These are phyloP conservation scores for Kazachstania sp. DNA, from an alignment of 1,139 yeast genomes.

Conservation along the genomic window DNA sequence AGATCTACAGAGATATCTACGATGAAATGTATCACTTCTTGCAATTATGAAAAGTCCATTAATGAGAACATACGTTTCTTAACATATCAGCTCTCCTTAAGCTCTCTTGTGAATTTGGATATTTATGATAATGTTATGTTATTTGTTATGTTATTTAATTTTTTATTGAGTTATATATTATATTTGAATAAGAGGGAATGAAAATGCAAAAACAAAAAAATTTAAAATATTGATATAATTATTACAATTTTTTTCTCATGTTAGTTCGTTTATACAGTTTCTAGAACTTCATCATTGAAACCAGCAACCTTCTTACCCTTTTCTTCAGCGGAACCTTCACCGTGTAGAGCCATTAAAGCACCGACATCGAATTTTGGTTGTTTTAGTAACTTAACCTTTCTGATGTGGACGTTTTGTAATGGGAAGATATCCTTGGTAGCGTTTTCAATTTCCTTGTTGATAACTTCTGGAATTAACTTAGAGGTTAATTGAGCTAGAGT, in stretches of 20 bases:
- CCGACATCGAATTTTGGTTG: conserved; percentile 90
- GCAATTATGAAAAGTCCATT: too few species aligned
- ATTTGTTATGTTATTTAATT: too few species aligned
- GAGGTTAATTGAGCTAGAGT: conserved; percentile 82
- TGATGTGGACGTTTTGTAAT: conserved; percentile 83
- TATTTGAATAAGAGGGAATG: background rate
- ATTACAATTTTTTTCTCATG: background rate
- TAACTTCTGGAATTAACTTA: conserved; percentile 85
- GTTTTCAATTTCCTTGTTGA: conserved; percentile 86
- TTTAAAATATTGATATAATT: conserved; percentile 3
- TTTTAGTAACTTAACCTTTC: conserved; percentile 86
- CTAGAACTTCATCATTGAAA: conserved; percentile 88
- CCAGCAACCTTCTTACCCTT: conserved; percentile 85
- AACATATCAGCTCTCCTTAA: too few species aligned
- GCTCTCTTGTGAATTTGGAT: too few species aligned
- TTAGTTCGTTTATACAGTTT: conserved; percentile 49
- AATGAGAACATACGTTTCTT: too few species aligned
- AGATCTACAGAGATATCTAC: too few species aligned
- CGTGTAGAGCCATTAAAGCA: conserved; percentile 81
- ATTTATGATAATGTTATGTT: too few species aligned
- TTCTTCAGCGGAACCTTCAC: conserved; percentile 77
- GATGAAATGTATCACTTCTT: too few species aligned
- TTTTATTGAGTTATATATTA: too few species aligned
- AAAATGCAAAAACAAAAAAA: background rate
- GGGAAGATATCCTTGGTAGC: conserved; percentile 80